Evolutionary conservation across 169 alveolate species (phyloP), one percentile per base, ranked within the genome.

Genomic region (Ichthyophthirius multifiliis): DNA sequence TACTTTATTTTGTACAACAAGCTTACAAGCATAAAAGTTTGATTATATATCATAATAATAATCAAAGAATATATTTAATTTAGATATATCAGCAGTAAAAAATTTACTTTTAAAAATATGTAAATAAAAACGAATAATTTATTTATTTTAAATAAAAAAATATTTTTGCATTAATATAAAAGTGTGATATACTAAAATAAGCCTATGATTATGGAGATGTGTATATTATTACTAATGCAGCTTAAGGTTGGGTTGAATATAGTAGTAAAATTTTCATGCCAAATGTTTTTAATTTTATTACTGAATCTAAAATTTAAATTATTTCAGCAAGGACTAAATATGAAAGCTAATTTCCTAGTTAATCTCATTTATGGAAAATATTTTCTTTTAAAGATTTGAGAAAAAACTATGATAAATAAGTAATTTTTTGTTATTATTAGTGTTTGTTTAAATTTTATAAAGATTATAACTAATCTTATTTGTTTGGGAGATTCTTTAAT

Each of bases 181-280:
- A 78, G 83, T 47, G 83, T 65, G 45, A 41, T 23, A 37, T 83
- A 32, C 30, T 83, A 27, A 41, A 62, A 34, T 34, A 85, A 82
- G 75, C 90, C 89, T n/a, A 87, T 93, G 43, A 76, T 75, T 44
- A 48, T 75, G 64, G 96, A 7, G 90, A 92, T 63, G 92, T 91
- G 3, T 96, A 90, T 86, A 90, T 96, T 34, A 95, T 97, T 39
- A 97, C 99, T 20, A 96, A 97, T 88, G 99, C 99, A 12, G 96
- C 96, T 67, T 91, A 91, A 43, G 99, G 98, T 35, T 96, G 99
- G 99, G 98, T 97, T n/a, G 97, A 97, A 76, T 94, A 92, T 75
- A 91, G 98, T 18, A 64, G 46, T 30, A 67, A 43, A 44, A 67
- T 55, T 13, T 81, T 64, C 43, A 43, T 81, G 76, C 76, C 76